Conservation (phyloP, 805 yeast genomes). For the Starmera dryadoides region DNA sequence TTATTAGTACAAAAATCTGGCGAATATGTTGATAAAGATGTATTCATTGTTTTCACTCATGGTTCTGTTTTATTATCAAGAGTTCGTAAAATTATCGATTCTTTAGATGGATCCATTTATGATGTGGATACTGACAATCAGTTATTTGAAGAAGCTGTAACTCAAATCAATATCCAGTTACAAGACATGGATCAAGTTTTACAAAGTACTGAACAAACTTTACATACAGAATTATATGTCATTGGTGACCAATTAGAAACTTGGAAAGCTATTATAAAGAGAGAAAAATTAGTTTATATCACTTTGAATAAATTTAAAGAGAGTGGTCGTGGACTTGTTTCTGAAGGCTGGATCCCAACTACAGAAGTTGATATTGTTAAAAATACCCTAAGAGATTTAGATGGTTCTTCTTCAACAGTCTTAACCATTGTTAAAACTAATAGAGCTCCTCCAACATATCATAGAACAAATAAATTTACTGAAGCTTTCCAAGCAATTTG, state of each 20-base stretch:
- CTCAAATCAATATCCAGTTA: constrained; percentile 13
- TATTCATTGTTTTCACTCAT: constrained; percentile 87
- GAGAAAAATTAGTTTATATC: constrained; percentile 79
- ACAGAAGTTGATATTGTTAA: constrained; percentile 65
- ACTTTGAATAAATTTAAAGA: constrained; percentile 79
- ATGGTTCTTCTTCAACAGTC: constrained; percentile 29
- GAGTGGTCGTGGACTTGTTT: constrained; percentile 77
- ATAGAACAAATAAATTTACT: constrained; percentile 91
- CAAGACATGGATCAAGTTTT: constrained; percentile 52
- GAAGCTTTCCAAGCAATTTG: constrained; percentile 88
- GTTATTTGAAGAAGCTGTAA: constrained; percentile 25
- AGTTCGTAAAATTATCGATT: constrained; percentile 78
- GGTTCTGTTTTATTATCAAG: constrained; percentile 69
- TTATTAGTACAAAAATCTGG: constrained; percentile 56
- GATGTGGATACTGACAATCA: constrained; percentile 38
- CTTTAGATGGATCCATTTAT: constrained; percentile 77
- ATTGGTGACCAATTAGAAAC: constrained; percentile 66
- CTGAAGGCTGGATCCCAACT: constrained; percentile 96
- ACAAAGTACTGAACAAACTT: constrained; percentile 58
- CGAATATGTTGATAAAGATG: constrained; percentile 59
- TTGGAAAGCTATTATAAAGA: constrained; percentile 64
- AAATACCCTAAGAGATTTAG: constrained; percentile 51
- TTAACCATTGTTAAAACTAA: constrained; percentile 60
- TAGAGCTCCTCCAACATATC: constrained; percentile 90
- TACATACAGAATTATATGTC: constrained; percentile 70